Evolutionary conservation across 768 basidiomycete species (phyloP).

Genomic region (Pulveroboletus ravenelii): DNA sequence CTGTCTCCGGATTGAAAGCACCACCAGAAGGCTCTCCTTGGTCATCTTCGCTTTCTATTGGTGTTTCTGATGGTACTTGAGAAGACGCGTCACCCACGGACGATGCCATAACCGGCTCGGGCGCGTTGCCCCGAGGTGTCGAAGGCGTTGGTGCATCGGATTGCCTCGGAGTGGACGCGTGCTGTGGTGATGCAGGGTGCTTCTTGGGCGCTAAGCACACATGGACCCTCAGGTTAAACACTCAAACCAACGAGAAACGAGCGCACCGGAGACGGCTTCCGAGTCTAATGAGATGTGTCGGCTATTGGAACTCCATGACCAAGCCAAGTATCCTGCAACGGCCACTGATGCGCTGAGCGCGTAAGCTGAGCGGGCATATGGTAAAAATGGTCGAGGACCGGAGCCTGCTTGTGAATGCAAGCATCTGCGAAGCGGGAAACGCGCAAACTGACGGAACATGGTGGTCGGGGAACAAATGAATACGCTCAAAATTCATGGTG

Average conservation of each 20-base stretch:
- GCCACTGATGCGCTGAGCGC: slow-evolving; percentile 43
- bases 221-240: not conserved
- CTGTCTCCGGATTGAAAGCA: slow-evolving; percentile 94
- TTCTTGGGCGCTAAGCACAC: slow-evolving; percentile 19
- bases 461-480: slow-evolving; percentile 6
- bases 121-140: slow-evolving; percentile 16
- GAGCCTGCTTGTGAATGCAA: slow-evolving; percentile 41
- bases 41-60: slow-evolving; percentile 21
- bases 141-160: slow-evolving; percentile 20
- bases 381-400: slow-evolving; percentile 18
- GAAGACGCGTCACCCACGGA: slow-evolving; percentile 8
- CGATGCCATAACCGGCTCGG: slow-evolving; percentile 1
- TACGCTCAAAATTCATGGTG: slow-evolving; percentile 21
- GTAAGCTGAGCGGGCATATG: slow-evolving; percentile 28
- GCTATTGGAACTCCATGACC: slow-evolving; percentile 40
- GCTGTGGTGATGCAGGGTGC: slow-evolving; percentile 1
- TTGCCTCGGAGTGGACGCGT: slow-evolving; percentile 3
- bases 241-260: not conserved
- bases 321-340: slow-evolving; percentile 44
- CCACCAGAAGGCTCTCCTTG: slow-evolving; percentile 34
- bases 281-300: slow-evolving; percentile 48
- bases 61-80: slow-evolving; percentile 1
- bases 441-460: slow-evolving; percentile 56
- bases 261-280: slow-evolving; percentile 27
- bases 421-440: slow-evolving; percentile 48